Conservation (phyloP, 192 early-diverging fungal genomes). For the Coemansia sp. region DNA sequence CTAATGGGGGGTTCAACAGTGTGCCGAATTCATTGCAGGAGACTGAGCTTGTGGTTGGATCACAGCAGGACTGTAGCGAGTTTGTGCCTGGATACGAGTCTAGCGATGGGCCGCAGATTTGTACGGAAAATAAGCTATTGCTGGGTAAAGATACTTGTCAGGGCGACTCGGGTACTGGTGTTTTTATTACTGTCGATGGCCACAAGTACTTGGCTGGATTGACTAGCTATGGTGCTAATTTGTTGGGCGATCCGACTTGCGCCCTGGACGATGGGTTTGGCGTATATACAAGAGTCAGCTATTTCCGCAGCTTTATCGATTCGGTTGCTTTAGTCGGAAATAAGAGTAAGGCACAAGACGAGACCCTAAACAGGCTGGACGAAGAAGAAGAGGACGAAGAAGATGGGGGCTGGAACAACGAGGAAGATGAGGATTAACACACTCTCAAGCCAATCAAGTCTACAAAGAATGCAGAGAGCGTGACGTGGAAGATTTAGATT, state of each 20-base stretch:
- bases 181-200: slow-evolving; percentile 22
- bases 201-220: slow-evolving; percentile 31
- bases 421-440: not conserved
- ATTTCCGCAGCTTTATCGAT: slow-evolving; percentile 34
- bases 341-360: not conserved
- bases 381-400: not conserved
- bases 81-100: slow-evolving; percentile 32
- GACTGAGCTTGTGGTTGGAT: slow-evolving; percentile 31
- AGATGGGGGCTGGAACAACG: not conserved
- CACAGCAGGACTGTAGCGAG: slow-evolving; percentile 22
- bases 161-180: slow-evolving; percentile 52
- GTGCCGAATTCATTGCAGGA: slow-evolving; percentile 31
- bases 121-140: slow-evolving; percentile 44
- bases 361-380: not conserved
- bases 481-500: not conserved
- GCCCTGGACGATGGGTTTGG: slow-evolving; percentile 46
- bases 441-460: too few species aligned
- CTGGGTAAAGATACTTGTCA: slow-evolving; percentile 48
- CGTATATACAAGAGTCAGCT: slow-evolving; percentile 42
- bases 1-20: not conserved
- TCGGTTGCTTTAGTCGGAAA: not conserved
- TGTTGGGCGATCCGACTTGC: slow-evolving; percentile 41
- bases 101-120: slow-evolving; percentile 51
- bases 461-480: not conserved
- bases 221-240: slow-evolving; percentile 48